Percentiles rank a stretch among this genome's conserved stretches.
phyloP scores from a whole-genome alignment of 306 rosid genomes.

The Pyrus bretschneideri region DNA sequence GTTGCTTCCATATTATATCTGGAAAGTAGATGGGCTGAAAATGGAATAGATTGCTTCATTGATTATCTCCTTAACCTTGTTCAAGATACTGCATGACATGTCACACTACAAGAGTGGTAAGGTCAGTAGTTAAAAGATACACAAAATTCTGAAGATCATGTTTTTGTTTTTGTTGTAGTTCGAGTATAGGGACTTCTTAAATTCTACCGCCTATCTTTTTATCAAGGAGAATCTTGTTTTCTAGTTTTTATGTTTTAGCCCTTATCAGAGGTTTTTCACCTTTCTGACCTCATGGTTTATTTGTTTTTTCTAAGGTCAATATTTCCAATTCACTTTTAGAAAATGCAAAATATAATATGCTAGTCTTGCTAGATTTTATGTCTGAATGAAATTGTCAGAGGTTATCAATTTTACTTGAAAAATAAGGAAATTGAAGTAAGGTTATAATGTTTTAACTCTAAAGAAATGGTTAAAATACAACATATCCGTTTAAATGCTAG shows the following conservation, averaged over 20 bases:
- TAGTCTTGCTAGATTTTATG: not conserved
- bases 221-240: not conserved
- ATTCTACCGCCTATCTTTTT: not conserved
- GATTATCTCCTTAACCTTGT: conserved; percentile 47
- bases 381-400: not conserved
- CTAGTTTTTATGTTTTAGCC: not conserved
- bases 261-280: not conserved
- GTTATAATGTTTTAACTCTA: not conserved
- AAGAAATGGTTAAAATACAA: not conserved
- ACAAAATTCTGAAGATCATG: not conserved
- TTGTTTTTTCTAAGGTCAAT: not conserved
- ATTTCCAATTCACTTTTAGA: not conserved
- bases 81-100: conserved; percentile 96
- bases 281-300: not conserved
- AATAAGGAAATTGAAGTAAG: not conserved
- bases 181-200: not conserved
- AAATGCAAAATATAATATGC: not conserved
- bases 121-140: conserved; percentile 34
- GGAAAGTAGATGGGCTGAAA: not conserved
- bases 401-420: not conserved
- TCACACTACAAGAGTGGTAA: conserved; percentile 92
- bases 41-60: not conserved
- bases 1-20: not conserved
- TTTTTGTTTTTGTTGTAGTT: not conserved
- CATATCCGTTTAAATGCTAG: not conserved